phyloP scores from a whole-genome alignment of 768 basidiomycete genomes.

The Termitomyces eurrhizus region DNA sequence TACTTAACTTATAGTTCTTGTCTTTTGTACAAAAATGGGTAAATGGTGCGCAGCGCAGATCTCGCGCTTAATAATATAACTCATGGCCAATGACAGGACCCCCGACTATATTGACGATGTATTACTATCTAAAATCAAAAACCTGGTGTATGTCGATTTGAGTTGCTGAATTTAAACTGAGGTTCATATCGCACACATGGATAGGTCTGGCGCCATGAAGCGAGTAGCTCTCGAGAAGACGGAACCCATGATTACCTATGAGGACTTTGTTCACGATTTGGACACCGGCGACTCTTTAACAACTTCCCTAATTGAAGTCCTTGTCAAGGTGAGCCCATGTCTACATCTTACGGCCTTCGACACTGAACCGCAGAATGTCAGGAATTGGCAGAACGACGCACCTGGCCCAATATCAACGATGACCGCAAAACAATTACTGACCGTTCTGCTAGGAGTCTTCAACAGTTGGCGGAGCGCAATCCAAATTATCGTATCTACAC shows the following conservation, averaged over 20 bases:
- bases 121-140: slow-evolving; percentile 70
- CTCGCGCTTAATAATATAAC: slow-evolving; percentile 12
- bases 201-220: slow-evolving; percentile 69
- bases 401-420: slow-evolving; percentile 48
- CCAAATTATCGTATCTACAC: slow-evolving; percentile 48
- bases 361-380: slow-evolving; percentile 22
- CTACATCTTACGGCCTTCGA: not conserved
- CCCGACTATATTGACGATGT: slow-evolving; percentile 70
- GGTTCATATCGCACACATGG: slow-evolving; percentile 2
- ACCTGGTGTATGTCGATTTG: slow-evolving; percentile 57
- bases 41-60: slow-evolving; percentile 50
- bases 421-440: slow-evolving; percentile 67
- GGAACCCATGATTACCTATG: slow-evolving; percentile 66
- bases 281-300: slow-evolving; percentile 82
- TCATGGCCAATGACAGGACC: slow-evolving; percentile 46
- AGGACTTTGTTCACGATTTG: slow-evolving; percentile 71
- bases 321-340: slow-evolving; percentile 62
- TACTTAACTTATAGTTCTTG: slow-evolving; percentile 19
- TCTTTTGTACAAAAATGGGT: slow-evolving; percentile 46
- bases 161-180: slow-evolving; percentile 2
- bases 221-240: slow-evolving; percentile 61
- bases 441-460: slow-evolving; percentile 60
- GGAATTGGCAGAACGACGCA: slow-evolving; percentile 76
- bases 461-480: slow-evolving; percentile 47
- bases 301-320: slow-evolving; percentile 65